Base-by-base conservation (phyloP, 148 eudicot species). In the Chenopodium formosanum region DNA sequence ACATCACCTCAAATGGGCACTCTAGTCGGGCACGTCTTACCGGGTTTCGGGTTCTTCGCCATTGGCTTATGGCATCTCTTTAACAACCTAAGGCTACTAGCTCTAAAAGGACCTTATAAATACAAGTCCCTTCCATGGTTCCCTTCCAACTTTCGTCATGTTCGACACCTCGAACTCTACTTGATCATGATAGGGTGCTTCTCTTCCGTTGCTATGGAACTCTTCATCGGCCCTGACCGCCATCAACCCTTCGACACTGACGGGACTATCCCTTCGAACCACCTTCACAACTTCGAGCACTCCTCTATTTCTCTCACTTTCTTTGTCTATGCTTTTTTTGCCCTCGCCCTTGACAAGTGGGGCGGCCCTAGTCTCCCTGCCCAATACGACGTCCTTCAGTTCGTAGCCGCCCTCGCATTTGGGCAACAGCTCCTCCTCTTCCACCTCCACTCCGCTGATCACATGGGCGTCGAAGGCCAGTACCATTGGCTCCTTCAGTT, bases 281-380 rank as follows among this genome's bases (percentile, higher is more conserved):
- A 94, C 80, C 94, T 94, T 48, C 98, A 92, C 85, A 92, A 92
- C 89, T 88, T 94, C 22, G 98, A 94, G 52, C 98, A 94, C 83
- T 86, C 94, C 7, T 85, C 88, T 62, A 89, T 94, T 9, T 90
- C 97, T 29, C 68, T 91, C 31, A 77, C 91, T 14, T 90, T 91
- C 82, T 82, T 94, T 32, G 82, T 85, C 11, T 94, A 94, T 53
- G 94, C 98, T 0, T 13, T 76, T 58, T 91, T 87, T 73, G 84
- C 94, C 27, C 82, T 94, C 62, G 1, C 83, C 56, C 83, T 94
- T 0, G 98, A 94, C 85, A 78, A 65, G 63, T 73, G 44, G 60
- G 34, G 12, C 27, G 2, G 44, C 34, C 76, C n/a, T 6, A 58
- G 56, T 1, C 23, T 78, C 60, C 77, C 80, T 34, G 40, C 84